Base-by-base conservation (phyloP, 306 rosid species). In the Quercus suber region DNA sequence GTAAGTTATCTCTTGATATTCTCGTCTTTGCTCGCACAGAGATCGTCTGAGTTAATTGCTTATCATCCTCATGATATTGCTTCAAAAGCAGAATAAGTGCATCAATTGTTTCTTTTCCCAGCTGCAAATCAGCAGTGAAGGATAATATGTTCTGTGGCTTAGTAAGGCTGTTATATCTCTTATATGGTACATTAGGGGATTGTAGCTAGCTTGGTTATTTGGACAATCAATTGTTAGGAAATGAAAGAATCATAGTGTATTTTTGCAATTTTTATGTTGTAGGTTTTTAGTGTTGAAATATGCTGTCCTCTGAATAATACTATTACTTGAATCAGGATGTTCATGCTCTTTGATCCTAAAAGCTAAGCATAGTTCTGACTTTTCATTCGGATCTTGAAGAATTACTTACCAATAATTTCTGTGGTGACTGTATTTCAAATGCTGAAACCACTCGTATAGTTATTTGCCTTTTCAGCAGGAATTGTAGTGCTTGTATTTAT, bases 71-170 rank as follows among this genome's bases (percentile, higher is more conserved):
- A 45, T 79, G 82, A 78, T 74, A 82, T 84, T 82, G 74, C 75
- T 82, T 79, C 51, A 65, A 78, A 78, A 78, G 86, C 78, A 70
- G 84, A 89, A 83, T 81, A 86, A 87, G 83, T 53, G 84, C 84
- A 72, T 77, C 43, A 69, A 74, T 80, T 83, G 79, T 82, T 87
- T 76, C 69, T 81, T 82, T 58, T 78, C 55, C 85, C 79, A 60
- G 61, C 78, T 75, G 90, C 84, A 82, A 74, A 77, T 80, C 84
- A 78, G 76, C 63, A 74, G 82, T 81, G 82, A 82, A 79, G 81
- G 84, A 79, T 61, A 53, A 73, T 79, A 58, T 49, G 77, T 75
- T 75, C 58, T 76, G 76, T 79, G 59, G 60, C 72, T 76, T 65
- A 41, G 12, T 51, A 51, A 77, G 70, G 83, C 55, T 78, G 64